phyloP scores from a whole-genome alignment of 176 grass and related monocot genomes.

The Pontederia crassipes region DNA sequence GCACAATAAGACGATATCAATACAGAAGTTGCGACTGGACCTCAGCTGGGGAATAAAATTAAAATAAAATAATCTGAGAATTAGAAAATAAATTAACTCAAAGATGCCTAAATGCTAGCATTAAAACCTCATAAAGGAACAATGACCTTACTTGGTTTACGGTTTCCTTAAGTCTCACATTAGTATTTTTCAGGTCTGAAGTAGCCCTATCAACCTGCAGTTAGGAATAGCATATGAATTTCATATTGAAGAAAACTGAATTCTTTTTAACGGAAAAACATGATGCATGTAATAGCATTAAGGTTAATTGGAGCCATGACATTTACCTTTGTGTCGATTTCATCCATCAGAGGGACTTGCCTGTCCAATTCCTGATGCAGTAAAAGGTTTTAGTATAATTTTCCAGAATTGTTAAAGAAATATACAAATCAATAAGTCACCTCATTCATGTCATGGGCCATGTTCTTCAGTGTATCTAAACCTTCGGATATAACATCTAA shows the following conservation, averaged over 20 bases:
- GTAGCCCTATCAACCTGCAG: slow-evolving; percentile 62
- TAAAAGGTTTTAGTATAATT: slow-evolving; percentile 17
- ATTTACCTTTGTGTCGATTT: slow-evolving; percentile 88
- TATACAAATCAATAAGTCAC: slow-evolving; percentile 9
- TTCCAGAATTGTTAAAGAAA: not conserved
- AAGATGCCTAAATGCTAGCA: not conserved
- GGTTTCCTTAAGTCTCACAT: slow-evolving; percentile 78
- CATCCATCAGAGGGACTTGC: slow-evolving; percentile 96
- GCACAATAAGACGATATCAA: slow-evolving; percentile 71
- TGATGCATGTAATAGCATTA: no score
- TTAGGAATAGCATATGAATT: not conserved
- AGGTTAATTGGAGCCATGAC: not conserved
- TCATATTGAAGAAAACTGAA: not conserved
- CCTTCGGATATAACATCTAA: slow-evolving; percentile 86
- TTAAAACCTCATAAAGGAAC: not conserved
- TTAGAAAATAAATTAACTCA: not conserved
- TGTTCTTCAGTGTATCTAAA: slow-evolving; percentile 74
- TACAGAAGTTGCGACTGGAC: slow-evolving; percentile 73
- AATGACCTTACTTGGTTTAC: slow-evolving; percentile 39
- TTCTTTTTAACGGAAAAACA: slow-evolving; percentile 1
- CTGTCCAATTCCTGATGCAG: slow-evolving; percentile 80
- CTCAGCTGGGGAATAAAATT: slow-evolving; percentile 33
- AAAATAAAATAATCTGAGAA: not conserved
- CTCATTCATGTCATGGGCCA: slow-evolving; percentile 98
- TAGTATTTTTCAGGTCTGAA: slow-evolving; percentile 70